These are phyloP conservation scores for Stachybotrys elegans DNA, from an alignment of 2,329 filamentous ascomycete genomes.

Conservation along the genomic window DNA sequence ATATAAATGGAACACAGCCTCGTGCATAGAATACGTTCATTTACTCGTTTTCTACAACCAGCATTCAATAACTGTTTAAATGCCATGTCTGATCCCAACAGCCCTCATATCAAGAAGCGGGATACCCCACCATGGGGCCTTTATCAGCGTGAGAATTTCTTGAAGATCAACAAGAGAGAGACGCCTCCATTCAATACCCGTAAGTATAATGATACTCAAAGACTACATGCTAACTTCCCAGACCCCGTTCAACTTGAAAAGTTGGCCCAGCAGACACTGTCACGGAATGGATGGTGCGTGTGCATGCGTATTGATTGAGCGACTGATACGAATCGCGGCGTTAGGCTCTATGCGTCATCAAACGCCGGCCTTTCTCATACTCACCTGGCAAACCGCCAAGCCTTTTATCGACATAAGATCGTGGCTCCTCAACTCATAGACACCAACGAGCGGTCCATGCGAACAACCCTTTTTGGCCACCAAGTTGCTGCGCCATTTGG, in stretches of 20 bases:
- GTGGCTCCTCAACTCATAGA: conserved; percentile 58
- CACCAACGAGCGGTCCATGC: conserved; percentile 53
- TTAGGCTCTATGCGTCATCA: conserved; percentile 48
- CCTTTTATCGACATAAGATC: conserved; percentile 60
- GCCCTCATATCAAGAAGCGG: conserved; percentile 16
- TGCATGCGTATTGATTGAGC: too few relatives aligned
- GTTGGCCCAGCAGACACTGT: not conserved
- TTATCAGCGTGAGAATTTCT: conserved; percentile 20
- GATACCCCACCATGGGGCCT: conserved; percentile 18
- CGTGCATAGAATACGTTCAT: too few relatives aligned
- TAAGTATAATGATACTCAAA: conserved; percentile 5
- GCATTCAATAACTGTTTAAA: too few relatives aligned
- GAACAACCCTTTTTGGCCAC: conserved; percentile 55
- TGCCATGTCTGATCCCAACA: conserved; percentile 13
- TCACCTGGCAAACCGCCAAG: conserved; percentile 54
- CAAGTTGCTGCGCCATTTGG: conserved; percentile 54
- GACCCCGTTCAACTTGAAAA: not conserved
- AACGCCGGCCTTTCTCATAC: conserved; percentile 50
- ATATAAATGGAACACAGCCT: too few relatives aligned
- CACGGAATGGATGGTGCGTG: conserved; percentile 1
- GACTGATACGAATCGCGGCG: too few relatives aligned
- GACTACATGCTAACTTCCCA: not conserved
- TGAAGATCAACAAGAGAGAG: conserved; percentile 17
- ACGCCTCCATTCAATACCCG: conserved; percentile 18
- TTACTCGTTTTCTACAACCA: too few relatives aligned